Percentiles rank a stretch among this genome's conserved stretches.
Evolutionary conservation across 2,329 filamentous ascomycete genomes (phyloP).

Genomic region (Beauveria varroae): DNA sequence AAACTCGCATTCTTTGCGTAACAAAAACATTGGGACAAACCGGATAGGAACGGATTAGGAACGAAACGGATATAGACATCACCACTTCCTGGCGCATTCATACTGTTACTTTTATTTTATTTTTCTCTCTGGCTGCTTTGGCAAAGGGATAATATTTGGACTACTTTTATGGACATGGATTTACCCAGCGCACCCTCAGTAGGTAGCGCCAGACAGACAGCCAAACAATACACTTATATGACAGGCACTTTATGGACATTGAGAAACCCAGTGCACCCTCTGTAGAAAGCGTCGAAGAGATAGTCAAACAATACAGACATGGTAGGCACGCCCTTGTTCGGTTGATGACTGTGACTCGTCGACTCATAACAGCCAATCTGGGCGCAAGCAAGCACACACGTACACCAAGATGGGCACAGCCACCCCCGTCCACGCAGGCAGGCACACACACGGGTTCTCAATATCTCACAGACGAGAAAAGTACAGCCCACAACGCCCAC

Average conservation of each 20-base stretch:
- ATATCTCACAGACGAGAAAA: neutral
- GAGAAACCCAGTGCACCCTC: too few relatives aligned
- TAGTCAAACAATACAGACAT: neutral
- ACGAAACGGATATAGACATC: conserved; percentile 15
- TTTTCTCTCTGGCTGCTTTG: conserved; percentile 1
- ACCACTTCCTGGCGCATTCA: conserved; percentile 15
- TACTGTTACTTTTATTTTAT: neutral
- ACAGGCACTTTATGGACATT: too few relatives aligned
- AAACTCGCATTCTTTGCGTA: neutral
- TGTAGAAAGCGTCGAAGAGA: too few relatives aligned
- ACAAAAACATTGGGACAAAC: conserved; percentile 2
- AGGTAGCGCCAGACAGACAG: neutral
- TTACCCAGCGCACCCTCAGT: neutral
- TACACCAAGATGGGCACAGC: neutral
- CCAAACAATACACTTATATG: neutral
- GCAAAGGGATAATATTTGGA: conserved; percentile 14
- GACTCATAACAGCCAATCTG: neutral
- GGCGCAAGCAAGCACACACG: neutral
- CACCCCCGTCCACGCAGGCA: neutral
- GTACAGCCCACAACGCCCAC: too few relatives aligned
- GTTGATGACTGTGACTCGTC: neutral
- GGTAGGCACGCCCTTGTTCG: neutral
- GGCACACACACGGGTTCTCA: neutral
- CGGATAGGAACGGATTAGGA: conserved; percentile 4
- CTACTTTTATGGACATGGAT: conserved; percentile 14